Evolutionary conservation across 2,329 filamentous ascomycete genomes (phyloP).

Genomic region (Zymoseptoria pseudotritici): DNA sequence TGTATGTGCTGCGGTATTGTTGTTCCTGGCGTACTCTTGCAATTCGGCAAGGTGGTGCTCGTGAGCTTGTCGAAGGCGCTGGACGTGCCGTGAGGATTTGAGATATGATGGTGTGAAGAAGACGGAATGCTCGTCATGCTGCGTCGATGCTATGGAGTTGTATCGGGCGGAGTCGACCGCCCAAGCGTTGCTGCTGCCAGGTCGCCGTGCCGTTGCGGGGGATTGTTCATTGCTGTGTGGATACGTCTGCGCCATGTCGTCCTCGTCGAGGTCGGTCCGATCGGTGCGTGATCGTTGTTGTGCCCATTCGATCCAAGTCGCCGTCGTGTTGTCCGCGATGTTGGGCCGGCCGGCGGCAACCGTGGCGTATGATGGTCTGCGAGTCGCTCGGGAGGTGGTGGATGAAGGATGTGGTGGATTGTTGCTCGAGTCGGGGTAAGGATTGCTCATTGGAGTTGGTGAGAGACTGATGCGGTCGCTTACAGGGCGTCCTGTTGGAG

Average conservation of each 20-base stretch:
- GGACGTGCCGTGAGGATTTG: conserved; percentile 66
- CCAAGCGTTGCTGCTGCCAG: conserved; percentile 6
- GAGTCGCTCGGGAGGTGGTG: conserved; percentile 27
- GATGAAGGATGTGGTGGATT: conserved; percentile 31
- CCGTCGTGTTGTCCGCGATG: not conserved
- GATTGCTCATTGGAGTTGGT: conserved; percentile 35
- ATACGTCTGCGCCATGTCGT: conserved; percentile 1
- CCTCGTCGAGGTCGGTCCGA: not conserved
- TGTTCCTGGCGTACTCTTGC: conserved; percentile 15
- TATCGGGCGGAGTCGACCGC: conserved; percentile 14
- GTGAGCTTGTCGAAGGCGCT: conserved; percentile 52
- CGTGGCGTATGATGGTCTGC: conserved; percentile 54
- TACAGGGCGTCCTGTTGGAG: not conserved
- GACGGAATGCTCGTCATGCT: conserved; percentile 21
- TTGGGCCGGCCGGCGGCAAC: conserved; percentile 44
- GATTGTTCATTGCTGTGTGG: not conserved
- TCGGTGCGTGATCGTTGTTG: conserved; percentile 1
- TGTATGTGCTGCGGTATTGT: conserved; percentile 1
- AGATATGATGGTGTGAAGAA: conserved; percentile 87
- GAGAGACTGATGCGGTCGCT: not conserved
- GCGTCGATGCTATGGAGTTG: conserved; percentile 12
- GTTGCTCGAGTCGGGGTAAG: conserved; percentile 32
- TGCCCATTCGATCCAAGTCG: not conserved
- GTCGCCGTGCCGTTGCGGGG: not conserved
- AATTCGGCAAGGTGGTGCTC: conserved; percentile 48